These are phyloP conservation scores for Pseudoneurospora amorphoporcata DNA, from an alignment of 495 filamentous ascomycete genomes.

Conservation along the genomic window DNA sequence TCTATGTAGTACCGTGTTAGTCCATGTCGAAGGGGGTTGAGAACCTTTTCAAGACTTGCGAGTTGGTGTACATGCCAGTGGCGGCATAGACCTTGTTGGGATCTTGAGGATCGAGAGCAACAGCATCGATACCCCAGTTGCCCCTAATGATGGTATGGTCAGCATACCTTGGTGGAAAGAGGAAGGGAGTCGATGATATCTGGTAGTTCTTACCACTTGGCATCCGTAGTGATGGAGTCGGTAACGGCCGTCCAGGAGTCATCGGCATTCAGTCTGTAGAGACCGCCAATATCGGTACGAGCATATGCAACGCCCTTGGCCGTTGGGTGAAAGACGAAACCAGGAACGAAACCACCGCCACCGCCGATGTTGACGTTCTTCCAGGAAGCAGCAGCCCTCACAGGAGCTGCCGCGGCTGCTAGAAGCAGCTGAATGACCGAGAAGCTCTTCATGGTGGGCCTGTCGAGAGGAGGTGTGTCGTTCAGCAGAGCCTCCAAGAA, in stretches of 20 bases:
- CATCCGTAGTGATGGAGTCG: conserved; percentile 39
- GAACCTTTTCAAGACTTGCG: neutral
- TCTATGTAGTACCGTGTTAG: conserved; percentile 2
- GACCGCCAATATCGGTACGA: conserved; percentile 52
- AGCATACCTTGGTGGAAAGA: conserved; percentile 9
- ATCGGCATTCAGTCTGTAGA: conserved; percentile 43
- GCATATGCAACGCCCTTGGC: conserved; percentile 48
- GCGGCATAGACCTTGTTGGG: conserved; percentile 46
- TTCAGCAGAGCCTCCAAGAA: conserved; percentile 6
- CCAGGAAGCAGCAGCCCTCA: conserved; percentile 31
- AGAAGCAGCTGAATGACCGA: conserved; percentile 25
- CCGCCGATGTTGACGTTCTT: conserved; percentile 40
- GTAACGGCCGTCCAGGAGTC: conserved; percentile 50
- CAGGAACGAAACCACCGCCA: conserved; percentile 51
- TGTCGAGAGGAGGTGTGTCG: neutral
- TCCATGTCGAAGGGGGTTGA: neutral
- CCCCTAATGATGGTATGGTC: conserved; percentile 15
- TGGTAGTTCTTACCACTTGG: conserved; percentile 32
- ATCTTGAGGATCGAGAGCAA: conserved; percentile 48
- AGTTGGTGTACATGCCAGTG: conserved; percentile 48
- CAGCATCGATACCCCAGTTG: conserved; percentile 47
- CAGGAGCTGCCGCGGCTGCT: conserved; percentile 16
- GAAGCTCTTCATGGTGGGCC: conserved; percentile 21
- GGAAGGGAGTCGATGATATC: neutral
- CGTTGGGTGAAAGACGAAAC: conserved; percentile 49